Conservation (phyloP, 805 yeast species). For the Hanseniaspora meyeri region DNA sequence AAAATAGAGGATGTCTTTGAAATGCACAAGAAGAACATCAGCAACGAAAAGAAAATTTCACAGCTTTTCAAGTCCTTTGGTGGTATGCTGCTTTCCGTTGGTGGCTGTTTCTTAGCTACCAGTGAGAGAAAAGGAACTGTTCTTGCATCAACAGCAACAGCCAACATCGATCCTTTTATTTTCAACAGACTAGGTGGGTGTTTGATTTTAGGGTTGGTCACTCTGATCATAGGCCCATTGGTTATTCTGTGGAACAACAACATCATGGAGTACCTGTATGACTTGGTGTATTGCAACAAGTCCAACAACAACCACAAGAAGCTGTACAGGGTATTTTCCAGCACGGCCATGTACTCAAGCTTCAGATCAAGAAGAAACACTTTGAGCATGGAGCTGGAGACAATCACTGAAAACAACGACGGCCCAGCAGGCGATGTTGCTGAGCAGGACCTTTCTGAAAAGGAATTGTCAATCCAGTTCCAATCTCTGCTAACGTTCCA, state of each 20-base stretch:
- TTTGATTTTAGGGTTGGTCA: slow-evolving; percentile 25
- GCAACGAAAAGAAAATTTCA: background rate
- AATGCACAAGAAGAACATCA: slow-evolving; percentile 17
- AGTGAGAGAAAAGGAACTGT: slow-evolving; percentile 26
- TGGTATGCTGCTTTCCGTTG: slow-evolving; percentile 23
- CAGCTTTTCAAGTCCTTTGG: slow-evolving; percentile 15
- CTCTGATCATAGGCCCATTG: slow-evolving; percentile 25
- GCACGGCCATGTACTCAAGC: background rate
- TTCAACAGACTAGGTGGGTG: slow-evolving; percentile 28
- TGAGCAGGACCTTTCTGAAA: slow-evolving; percentile 2
- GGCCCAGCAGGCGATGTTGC: background rate
- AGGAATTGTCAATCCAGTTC: slow-evolving; percentile 8
- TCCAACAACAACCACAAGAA: background rate
- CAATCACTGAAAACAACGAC: background rate
- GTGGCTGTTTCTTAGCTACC: slow-evolving; percentile 24
- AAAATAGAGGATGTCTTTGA: slow-evolving; percentile 12
- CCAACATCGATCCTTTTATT: slow-evolving; percentile 22
- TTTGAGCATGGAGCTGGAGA: slow-evolving; percentile 6
- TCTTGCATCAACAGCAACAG: slow-evolving; percentile 21
- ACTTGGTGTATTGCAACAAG: background rate
- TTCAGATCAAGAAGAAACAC: slow-evolving; percentile 13
- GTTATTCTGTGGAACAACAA: slow-evolving; percentile 21
- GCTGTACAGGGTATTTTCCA: slow-evolving; percentile 5
- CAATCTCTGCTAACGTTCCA: slow-evolving; percentile 11
- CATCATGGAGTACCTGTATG: slow-evolving; percentile 7